Base-by-base conservation (phyloP, 2,329 filamentous ascomycete species). In the Pseudogymnoascus sp. region DNA sequence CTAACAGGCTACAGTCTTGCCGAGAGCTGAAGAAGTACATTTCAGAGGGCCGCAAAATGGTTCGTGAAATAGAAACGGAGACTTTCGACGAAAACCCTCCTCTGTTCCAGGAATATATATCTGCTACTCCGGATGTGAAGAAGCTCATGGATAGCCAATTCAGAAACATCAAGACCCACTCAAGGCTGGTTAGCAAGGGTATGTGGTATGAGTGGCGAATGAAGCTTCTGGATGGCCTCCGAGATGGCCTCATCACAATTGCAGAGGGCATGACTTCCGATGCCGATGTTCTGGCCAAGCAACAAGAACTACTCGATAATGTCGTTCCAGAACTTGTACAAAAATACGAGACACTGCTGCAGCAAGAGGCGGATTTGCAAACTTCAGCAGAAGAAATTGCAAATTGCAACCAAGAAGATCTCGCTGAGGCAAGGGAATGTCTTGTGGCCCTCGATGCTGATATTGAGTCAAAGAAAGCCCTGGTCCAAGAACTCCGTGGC, bases 171-270 rank as follows among this genome's bases (percentile, higher is more conserved):
- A 97, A 97, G 78, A 92, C 91, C 0, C 89, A 96, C 72, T 91
- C 93, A 14, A 85, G 94, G 25, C 81, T 97, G 12, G 79, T 92
- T 59, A 97, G 93, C 76, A 97, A 97, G 72, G 91, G 90, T 62
- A 92, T 94, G 79, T 99, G 94, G 94, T 99, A 99, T 72, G 89
- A 93, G 70, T 99, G 94, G 94, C 87, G 94, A 39, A 93, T 90
- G 81, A 93, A 94, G 69, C 81, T 97, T 22, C 86, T 89, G 30
- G 81, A 87, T 65, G 89, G 90, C 16, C 81, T 99, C 37, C 92
- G 89, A 70, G 86, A 91, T 67, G 92, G 90, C 3, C 82, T 97
- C 2, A 74, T 89, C 60, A 86, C 83, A 63, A 94, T 92, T 62
- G 79, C 84, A 1, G 83, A 89, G 61, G 90, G 87, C 18, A 90